These are phyloP conservation scores for Puccinia hordei DNA, from an alignment of 1,284 basidiomycete genomes.

Conservation along the genomic window DNA sequence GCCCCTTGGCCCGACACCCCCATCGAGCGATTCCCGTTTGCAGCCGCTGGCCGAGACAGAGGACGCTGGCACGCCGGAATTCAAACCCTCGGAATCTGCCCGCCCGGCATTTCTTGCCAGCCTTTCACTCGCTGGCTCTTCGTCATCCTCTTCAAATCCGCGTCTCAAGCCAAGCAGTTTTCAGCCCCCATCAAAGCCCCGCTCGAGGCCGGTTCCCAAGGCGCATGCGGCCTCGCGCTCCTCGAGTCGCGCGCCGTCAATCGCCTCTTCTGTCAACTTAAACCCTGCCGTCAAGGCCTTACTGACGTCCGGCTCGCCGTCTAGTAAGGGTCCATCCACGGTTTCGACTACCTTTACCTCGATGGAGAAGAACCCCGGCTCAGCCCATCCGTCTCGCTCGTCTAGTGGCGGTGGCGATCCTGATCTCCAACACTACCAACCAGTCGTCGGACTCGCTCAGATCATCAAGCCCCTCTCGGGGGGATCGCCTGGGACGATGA, in stretches of 20 bases:
- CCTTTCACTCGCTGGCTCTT: constrained; percentile 1
- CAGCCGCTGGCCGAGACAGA: constrained; percentile 1
- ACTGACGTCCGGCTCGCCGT: constrained; percentile 15
- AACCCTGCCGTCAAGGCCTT: constrained; percentile 44
- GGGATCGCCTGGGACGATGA: not conserved
- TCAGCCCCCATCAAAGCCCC: constrained; percentile 27
- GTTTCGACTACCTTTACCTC: constrained; percentile 41
- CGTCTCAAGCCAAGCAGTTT: constrained; percentile 1
- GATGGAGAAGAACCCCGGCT: constrained; percentile 24
- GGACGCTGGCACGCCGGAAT: constrained; percentile 18
- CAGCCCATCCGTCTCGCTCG: not conserved
- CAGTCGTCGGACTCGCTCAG: not conserved
- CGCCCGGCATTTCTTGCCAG: constrained; percentile 46
- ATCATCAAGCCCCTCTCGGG: not conserved
- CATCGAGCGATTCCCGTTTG: not conserved
- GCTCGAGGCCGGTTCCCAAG: constrained; percentile 40
- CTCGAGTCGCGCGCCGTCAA: constrained; percentile 28
- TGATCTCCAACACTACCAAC: no score
- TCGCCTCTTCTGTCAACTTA: constrained; percentile 28
- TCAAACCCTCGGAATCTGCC: constrained; percentile 49
- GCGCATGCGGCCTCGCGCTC: constrained; percentile 27
- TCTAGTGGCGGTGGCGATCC: not conserved
- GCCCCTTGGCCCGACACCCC: constrained; percentile 12
- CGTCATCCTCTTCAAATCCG: constrained; percentile 2
- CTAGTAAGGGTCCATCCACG: constrained; percentile 32